phyloP scores from a whole-genome alignment of 495 filamentous ascomycete genomes.

The Penicillium antarcticum region DNA sequence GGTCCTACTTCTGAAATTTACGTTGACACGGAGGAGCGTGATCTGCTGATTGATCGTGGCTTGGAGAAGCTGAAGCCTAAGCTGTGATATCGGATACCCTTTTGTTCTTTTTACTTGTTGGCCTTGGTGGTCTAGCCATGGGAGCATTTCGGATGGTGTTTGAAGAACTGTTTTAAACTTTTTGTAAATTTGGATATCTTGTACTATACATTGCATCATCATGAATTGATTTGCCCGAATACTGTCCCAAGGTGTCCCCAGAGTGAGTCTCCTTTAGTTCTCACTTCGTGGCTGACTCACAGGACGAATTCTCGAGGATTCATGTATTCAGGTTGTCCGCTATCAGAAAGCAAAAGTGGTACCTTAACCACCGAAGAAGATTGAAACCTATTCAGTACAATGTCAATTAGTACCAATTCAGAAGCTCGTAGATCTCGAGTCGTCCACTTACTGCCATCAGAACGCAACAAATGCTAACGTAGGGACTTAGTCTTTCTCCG shows the following conservation, averaged over 20 bases:
- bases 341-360: background rate
- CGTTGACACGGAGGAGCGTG: conserved; percentile 11
- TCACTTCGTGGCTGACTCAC: background rate
- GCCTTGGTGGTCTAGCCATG: conserved; percentile 7
- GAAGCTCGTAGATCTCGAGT: background rate
- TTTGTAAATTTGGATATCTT: conserved; percentile 21
- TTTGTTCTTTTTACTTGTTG: conserved; percentile 11
- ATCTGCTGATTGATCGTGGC: conserved; percentile 32
- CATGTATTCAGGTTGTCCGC: too few relatives aligned
- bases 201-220: conserved; percentile 32
- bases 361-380: conserved; percentile 41
- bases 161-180: conserved; percentile 11
- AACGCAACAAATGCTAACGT: conserved; percentile 92
- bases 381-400: conserved; percentile 30
- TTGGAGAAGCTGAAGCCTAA: conserved; percentile 26
- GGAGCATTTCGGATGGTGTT: conserved; percentile 6
- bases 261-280: background rate
- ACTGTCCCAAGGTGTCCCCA: too few relatives aligned
- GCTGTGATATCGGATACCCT: conserved; percentile 28
- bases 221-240: conserved; percentile 16
- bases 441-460: conserved; percentile 79
- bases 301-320: too few relatives aligned
- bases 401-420: conserved; percentile 1
- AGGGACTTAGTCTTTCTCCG: conserved; percentile 90
- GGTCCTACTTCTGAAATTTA: conserved; percentile 6